Evolutionary conservation across 2,329 filamentous ascomycete species (phyloP), one percentile per base, ranked within the genome.

Genomic region (Catunica adiposa): DNA sequence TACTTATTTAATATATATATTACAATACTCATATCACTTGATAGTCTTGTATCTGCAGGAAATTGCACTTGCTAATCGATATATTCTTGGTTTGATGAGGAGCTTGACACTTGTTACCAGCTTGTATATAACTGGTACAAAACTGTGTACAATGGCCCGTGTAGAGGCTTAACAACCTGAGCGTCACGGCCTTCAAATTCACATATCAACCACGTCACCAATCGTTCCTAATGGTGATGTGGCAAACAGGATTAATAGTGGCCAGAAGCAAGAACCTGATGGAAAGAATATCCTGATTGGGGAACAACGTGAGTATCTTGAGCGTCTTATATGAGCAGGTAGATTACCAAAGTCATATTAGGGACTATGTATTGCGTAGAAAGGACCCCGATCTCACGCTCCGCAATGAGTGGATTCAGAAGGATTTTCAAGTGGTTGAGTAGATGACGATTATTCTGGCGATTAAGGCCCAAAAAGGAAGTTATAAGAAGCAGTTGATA

Each of bases 81-180:
- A n/a, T n/a, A n/a, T n/a, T n/a, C n/a, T n/a, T n/a, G n/a, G n/a
- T n/a, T n/a, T n/a, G n/a, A n/a, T n/a, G n/a, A n/a, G n/a, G n/a
- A n/a, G n/a, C n/a, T n/a, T n/a, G n/a, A n/a, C n/a, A n/a, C n/a
- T n/a, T n/a, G n/a, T n/a, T n/a, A n/a, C n/a, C n/a, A n/a, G n/a
- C n/a, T n/a, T n/a, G 0, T 95, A 90, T 60, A 82, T 81, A n/a
- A n/a, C 11, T 96, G 89, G 66, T 94, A 88, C 0, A 85, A 82
- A 60, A 67, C 72, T 7, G 68, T 70, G 29, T 95, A 89, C 63
- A 66, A 69, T 51, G 89, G 87, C 63, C 72, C 65, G 0, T 95
- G 95, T 61, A 89, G 89, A n/a, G 89, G 85, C 66, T 94, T 95
- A 65, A 89, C 88, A 58, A 89, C 96, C 67, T 96, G 80, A 94